Conservation (phyloP, 345 rosid species). For the Nephelium lappaceum region DNA sequence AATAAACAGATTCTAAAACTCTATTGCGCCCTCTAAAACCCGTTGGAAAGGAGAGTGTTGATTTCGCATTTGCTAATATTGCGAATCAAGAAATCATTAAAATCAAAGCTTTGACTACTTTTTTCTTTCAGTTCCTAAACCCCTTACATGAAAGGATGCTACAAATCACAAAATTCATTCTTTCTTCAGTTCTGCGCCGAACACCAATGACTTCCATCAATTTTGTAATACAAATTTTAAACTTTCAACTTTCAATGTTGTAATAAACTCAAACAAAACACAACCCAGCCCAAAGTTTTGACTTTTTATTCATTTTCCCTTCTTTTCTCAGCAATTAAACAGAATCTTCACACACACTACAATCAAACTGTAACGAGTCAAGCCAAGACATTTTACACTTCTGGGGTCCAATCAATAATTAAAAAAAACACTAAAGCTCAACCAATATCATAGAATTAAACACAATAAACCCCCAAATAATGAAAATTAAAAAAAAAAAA, state of each 20-base stretch:
- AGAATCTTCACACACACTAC: not conserved
- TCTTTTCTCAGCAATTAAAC: slow-evolving; percentile 10
- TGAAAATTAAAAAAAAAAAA: not conserved
- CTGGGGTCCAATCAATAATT: not conserved
- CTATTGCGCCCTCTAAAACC: not conserved
- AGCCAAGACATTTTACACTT: not conserved
- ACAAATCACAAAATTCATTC: not conserved
- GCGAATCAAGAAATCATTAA: not conserved
- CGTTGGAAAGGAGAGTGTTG: not conserved
- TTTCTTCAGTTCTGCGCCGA: not conserved
- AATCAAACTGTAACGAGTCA: not conserved
- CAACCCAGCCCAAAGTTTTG: not conserved
- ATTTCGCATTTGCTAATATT: not conserved
- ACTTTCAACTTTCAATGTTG: not conserved
- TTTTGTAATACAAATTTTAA: not conserved
- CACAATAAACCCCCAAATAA: not conserved
- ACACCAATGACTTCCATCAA: not conserved
- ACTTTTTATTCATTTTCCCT: not conserved
- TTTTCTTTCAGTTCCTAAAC: slow-evolving; percentile 10
- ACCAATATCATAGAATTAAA: not conserved
- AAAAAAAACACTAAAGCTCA: not conserved
- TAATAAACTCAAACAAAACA: not conserved
- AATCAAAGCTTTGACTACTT: not conserved
- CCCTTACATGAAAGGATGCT: not conserved
- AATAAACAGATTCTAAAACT: not conserved